Evolutionary conservation across 371 early-diverging fungal genomes (phyloP).

Genomic region (Gilbertella persicaria): DNA sequence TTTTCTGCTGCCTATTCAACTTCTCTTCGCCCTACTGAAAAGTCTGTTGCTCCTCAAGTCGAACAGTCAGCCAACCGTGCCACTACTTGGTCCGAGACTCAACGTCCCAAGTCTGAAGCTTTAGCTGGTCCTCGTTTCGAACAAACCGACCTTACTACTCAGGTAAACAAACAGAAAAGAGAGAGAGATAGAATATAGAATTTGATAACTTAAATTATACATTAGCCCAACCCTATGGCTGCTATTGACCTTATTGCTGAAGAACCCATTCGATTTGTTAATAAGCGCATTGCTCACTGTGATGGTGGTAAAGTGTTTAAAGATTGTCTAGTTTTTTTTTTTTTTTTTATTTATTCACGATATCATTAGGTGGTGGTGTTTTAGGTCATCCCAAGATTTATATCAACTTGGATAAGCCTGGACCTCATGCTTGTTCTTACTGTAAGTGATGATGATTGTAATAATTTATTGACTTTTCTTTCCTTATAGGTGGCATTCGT

Average conservation of each 20-base stretch:
- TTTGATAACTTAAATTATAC: background rate
- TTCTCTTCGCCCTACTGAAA: constrained; percentile 36
- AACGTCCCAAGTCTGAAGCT: constrained; percentile 70
- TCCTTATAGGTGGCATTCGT: constrained; percentile 67
- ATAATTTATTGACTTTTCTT: constrained; percentile 1
- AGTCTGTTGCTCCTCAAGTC: constrained; percentile 31
- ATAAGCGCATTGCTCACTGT: constrained; percentile 78
- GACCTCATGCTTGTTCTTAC: constrained; percentile 76
- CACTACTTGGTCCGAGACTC: constrained; percentile 76
- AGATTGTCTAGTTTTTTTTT: constrained; percentile 4
- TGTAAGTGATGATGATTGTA: constrained; percentile 55
- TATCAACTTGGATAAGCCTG: constrained; percentile 85
- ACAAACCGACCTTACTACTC: constrained; percentile 80
- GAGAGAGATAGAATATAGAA: background rate
- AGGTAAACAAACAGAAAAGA: constrained; percentile 55
- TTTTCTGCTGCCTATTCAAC: constrained; percentile 35
- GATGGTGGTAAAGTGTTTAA: constrained; percentile 73
- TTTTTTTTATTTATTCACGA: too few relatives aligned
- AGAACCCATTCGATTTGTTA: constrained; percentile 80
- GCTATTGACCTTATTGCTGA: constrained; percentile 92
- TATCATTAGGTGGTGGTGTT: constrained; percentile 86
- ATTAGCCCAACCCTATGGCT: constrained; percentile 86
- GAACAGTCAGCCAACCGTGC: constrained; percentile 79
- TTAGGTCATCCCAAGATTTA: constrained; percentile 95
- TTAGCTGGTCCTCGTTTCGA: constrained; percentile 88